phyloP scores from a whole-genome alignment of 164 flowering plant species.

The Aristolochia californica region DNA sequence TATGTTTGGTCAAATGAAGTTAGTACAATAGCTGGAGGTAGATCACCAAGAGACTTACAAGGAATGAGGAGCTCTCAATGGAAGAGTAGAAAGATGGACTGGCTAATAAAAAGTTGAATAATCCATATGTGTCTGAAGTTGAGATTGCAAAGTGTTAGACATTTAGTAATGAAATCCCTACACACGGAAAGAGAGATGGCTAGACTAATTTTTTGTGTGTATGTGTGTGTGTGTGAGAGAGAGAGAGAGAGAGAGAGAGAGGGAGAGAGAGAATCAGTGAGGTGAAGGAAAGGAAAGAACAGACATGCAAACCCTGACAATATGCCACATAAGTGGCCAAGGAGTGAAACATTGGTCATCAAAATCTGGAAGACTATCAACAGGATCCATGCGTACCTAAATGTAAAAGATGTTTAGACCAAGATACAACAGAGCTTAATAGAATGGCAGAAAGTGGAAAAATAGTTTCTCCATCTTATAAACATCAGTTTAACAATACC shows the following conservation, averaged over 20 bases:
- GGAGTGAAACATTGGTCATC: conserved; percentile 84
- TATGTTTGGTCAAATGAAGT: background rate
- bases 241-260: background rate
- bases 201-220: too few relatives aligned
- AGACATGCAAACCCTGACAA: conserved; percentile 96
- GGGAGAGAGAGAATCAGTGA: background rate
- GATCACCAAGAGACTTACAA: conserved; percentile 41
- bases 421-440: background rate
- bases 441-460: background rate
- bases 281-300: conserved; percentile 15
- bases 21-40: background rate
- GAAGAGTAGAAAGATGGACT: conserved; percentile 72
- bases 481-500: conserved; percentile 24
- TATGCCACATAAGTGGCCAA: conserved; percentile 97
- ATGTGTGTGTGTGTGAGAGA: conserved; percentile 35
- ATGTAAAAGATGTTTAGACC: background rate
- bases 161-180: too few relatives aligned
- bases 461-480: background rate
- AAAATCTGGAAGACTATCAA: conserved; percentile 82
- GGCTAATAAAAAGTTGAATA: conserved; percentile 67
- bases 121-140: conserved; percentile 54
- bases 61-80: conserved; percentile 64
- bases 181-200: too few relatives aligned
- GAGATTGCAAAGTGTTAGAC: too few relatives aligned
- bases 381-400: conserved; percentile 85